Conservation (phyloP, 495 filamentous ascomycete genomes). For the Barbatosphaeria neglecta region DNA sequence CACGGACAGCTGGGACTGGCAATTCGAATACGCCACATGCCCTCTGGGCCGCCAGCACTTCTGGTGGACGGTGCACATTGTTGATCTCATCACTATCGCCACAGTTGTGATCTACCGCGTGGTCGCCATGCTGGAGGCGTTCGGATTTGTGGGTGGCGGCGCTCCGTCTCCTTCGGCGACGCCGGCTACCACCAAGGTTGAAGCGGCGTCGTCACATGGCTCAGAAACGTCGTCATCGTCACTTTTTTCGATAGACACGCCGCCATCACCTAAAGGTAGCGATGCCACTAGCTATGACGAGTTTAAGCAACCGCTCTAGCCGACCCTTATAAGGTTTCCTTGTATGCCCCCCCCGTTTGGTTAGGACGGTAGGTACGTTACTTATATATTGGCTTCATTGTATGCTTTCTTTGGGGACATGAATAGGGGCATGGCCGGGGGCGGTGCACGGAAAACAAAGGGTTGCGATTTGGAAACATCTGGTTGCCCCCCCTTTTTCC, state of each 20-base stretch:
- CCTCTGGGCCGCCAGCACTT: conserved; percentile 73
- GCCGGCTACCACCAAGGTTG: neutral
- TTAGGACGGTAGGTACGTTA: too few species aligned
- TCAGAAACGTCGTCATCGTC: neutral
- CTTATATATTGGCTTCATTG: too few species aligned
- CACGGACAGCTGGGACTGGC: conserved; percentile 56
- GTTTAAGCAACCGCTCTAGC: too few species aligned
- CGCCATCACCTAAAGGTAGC: neutral
- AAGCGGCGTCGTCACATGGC: neutral
- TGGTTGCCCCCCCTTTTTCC: too few species aligned
- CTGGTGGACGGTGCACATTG: conserved; percentile 82
- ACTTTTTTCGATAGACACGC: neutral
- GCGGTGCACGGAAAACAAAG: too few species aligned
- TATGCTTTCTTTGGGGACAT: too few species aligned
- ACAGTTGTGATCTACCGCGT: conserved; percentile 16
- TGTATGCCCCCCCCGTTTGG: too few species aligned
- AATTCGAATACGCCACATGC: conserved; percentile 67
- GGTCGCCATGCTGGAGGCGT: conserved; percentile 7
- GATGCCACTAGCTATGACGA: too few species aligned
- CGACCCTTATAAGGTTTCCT: too few species aligned
- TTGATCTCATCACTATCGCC: conserved; percentile 47
- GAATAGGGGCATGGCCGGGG: too few species aligned
- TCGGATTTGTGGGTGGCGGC: conserved; percentile 13
- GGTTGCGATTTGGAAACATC: too few species aligned
- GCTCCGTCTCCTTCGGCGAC: neutral